Base-by-base conservation (phyloP, 352 stramenopile species). In the Phytophthora sojae region DNA sequence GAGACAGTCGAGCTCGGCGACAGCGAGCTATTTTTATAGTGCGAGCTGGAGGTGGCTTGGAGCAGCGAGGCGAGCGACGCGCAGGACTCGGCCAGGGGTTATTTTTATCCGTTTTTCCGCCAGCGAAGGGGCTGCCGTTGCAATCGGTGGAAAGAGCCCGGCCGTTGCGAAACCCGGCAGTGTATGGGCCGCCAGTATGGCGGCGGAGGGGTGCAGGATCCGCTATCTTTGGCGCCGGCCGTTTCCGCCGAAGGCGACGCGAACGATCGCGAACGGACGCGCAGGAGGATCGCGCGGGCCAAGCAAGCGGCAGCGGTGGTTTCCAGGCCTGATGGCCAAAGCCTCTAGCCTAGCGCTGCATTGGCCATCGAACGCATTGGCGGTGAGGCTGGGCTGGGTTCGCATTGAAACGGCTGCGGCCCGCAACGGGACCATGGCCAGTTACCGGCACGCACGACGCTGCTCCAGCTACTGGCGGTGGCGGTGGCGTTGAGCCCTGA, bases 61-160 rank as follows among this genome's bases (percentile, higher is more conserved):
- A 14, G 32, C 12, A 1, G 30, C 30, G 30, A 35, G 30, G 7
- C 30, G 30, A 35, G 30, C 30, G 12, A 39, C 32, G 32, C 32
- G 12, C 9, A 39, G 26, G 32, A 39, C 32, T 39, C 9, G 17
- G 39, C 17, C 11, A 69, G 59, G 67, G 58, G 71, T 73, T 79
- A 79, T 79, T 77, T 81, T 75, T 77, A 79, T 79, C 75, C 74
- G 74, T 81, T 80, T 77, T 73, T 67, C 52, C 15, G 32, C 19
- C 37, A 12, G 26, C 29, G 29, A 73, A 64, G 56, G 58, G 59
- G 23, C 71, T 73, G 61, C 70, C 70, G 70, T 77, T 79, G 67
- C 67, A 75, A 79, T 76, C 71, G 67, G 30, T 73, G 62, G 63
- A 74, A 79, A 79, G 53, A 61, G 45, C 6, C 19, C 6, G 19